Evolutionary conservation across 306 rosid genomes (phyloP), one percentile per base, ranked within the genome.

Genomic region (Casuarina glauca): DNA sequence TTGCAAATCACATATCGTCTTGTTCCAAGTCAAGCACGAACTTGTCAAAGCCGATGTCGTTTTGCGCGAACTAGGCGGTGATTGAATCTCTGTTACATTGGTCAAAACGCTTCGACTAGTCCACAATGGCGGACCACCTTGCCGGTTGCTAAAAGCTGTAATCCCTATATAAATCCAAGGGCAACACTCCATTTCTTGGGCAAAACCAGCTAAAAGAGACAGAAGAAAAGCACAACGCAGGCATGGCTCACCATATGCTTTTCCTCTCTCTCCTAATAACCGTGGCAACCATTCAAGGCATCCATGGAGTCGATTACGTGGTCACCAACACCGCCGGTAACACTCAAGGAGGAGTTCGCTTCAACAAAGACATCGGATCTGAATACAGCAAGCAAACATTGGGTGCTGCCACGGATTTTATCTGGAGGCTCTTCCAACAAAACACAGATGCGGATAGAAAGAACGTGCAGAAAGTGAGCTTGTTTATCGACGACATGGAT

Each of bases 311-410:
- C 0, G 49, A 84, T 11, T 84, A 15, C 53, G 64, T 0, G 0
- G 83, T 80, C 35, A 53, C 75, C 54, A 84, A 82, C 74, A 72
- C 67, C 1, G 90, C 85, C 3, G 48, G 16, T 11, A 69, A 75
- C 69, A 86, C 81, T 60, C 1, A 63, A 0, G 88, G 81, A 0
- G 85, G 86, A 0, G n/a, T 15, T 9, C 78, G 80, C 12, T 88
- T 88, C 6, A 51, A 78, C 66, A 69, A 79, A 0, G 76, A 83
- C 48, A 58, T 85, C 3, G 89, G 91, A 5, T 15, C 9, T 26
- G 77, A 6, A 1, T 88, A 83, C 60, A 70, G 69, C 71, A 70
- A 20, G 46, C 82, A 86, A 75, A 77, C 73, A 5, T 45, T 88
- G 75, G 20, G 15, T 73, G 48, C 79, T 11, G 78, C 88, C 16